Base-by-base conservation (phyloP, 169 alveolate species). In the Neospora caninum region DNA sequence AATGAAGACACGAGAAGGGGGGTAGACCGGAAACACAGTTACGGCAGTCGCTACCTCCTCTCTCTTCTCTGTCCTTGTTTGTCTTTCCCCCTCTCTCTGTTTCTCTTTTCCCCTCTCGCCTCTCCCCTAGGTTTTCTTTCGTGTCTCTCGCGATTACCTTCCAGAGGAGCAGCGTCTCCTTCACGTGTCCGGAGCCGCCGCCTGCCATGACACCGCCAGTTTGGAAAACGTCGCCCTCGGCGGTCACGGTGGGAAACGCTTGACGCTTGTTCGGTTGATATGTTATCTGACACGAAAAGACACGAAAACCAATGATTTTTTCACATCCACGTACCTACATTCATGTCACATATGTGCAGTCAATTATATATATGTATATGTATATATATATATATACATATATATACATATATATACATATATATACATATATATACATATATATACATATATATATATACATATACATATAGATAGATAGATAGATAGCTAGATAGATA, bases 161-260 rank as follows among this genome's bases (percentile, higher is more conserved):
- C 88, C 88, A 91, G n/a, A 58, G 45, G 31, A 91, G 94, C 73
- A 91, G 80, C 80, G 94, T 91, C 64, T 91, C 88, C 49, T 70
- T 70, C 82, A 91, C 88, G 41, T 73, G 88, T 31, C 88, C 39
- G 45, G 82, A 88, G 80, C 88, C 58, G 41, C 94, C 94, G 25
- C 94, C 94, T 9, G 94, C 42, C 94, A 91, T 91, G 94, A 82
- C 78, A 49, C 95, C 95, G 39, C 93, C 92, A 0, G 92, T 43
- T 58, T 92, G 91, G 64, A 80, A 92, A 34, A 92, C 91, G 80
- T 92, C 95, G 27, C 95, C 95, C 53, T 92, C 95, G 27, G n/a
- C 73, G 25, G 95, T 92, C 39, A 86, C 95, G 25, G 95, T 82
- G 38, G 93, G 95, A 54, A 83, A 92, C 53, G 95, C 95, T 36